Base-by-base conservation (phyloP, 805 yeast species). In the Barnettozyma salicaria region DNA sequence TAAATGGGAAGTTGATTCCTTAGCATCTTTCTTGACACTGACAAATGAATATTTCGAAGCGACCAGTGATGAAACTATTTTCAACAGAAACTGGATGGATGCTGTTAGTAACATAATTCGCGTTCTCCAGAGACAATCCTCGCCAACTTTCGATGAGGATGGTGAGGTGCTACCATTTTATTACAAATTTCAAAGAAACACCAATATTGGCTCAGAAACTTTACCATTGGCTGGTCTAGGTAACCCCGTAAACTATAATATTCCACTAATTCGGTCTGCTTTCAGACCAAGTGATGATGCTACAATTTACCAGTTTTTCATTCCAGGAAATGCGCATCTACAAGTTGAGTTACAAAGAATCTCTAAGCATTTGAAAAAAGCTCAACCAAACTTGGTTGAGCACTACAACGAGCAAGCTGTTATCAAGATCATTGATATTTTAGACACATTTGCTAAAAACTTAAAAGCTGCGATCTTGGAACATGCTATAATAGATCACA, bases 201-300 rank as follows among this genome's bases (percentile, higher is more conserved):
- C 96, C 0, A 74, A 74, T 41, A 64, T 76, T 19, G 95, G 95
- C 0, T 68, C 90, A 0, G 96, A 88, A 51, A 87, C 96, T 0
- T 68, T 84, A 39, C 78, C 88, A 3, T 63, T 86, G 31, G 72
- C 73, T 1, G 96, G 96, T 1, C 70, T 72, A 1, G 96, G 96
- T 2, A 82, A 85, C 52, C 96, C 96, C 0, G 89, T 83, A 1
- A 79, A 78, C 41, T 69, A 53, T 37, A 74, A 70, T 26, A 78
- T 85, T 1, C 88, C 90, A 0, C 63, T 86, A 43, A 64, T 85
- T n/a, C 65, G 94, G 34, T 79, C 89, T 5, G 89, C 94, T 0
- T 86, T 86, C 55, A 63, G 96, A 48, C 96, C 96, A 7, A 80
- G 90, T 14, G 96, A 86, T 56, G 96, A 86, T 59, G 86, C 94